A percentile compares a stretch with the other conserved stretches of the same genome.
Conservation (phyloP, 371 early-diverging fungal genomes). For the Circinella umbellata region DNA sequence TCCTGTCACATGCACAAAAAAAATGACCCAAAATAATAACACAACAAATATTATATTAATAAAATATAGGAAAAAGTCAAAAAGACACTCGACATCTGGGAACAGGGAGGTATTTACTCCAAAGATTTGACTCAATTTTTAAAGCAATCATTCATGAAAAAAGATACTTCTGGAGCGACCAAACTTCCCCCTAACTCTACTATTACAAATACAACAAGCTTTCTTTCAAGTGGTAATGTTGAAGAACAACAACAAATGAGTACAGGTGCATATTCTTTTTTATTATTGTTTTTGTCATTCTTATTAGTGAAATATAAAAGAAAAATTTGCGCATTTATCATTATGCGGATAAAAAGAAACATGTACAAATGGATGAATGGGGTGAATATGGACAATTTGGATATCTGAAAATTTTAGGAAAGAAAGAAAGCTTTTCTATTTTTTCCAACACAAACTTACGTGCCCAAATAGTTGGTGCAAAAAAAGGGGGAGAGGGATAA, state of each 20-base stretch:
- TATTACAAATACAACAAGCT: neutral
- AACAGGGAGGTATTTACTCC: slow-evolving; percentile 47
- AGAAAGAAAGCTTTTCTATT: neutral
- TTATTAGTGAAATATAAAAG: slow-evolving; percentile 5
- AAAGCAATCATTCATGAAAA: slow-evolving; percentile 41
- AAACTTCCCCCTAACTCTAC: slow-evolving; percentile 31
- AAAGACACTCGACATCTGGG: slow-evolving; percentile 61
- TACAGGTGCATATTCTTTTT: slow-evolving; percentile 24
- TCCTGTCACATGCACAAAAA: neutral
- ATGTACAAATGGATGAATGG: neutral
- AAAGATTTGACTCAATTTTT: slow-evolving; percentile 44
- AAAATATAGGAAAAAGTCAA: slow-evolving; percentile 59
- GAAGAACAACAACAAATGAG: slow-evolving; percentile 18
- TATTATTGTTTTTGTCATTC: slow-evolving; percentile 7
- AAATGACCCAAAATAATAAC: neutral
- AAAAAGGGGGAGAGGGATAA: neutral
- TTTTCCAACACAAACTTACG: no score
- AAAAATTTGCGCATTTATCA: neutral
- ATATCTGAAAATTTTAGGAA: neutral
- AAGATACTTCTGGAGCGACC: slow-evolving; percentile 15
- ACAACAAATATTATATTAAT: slow-evolving; percentile 12
- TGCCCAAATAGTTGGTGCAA: neutral
- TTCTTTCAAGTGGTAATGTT: slow-evolving; percentile 8
- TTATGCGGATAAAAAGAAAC: neutral
- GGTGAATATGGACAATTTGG: no score